Base-by-base conservation (phyloP, 257 asterid genomes). In the Salvia rosmarinus region DNA sequence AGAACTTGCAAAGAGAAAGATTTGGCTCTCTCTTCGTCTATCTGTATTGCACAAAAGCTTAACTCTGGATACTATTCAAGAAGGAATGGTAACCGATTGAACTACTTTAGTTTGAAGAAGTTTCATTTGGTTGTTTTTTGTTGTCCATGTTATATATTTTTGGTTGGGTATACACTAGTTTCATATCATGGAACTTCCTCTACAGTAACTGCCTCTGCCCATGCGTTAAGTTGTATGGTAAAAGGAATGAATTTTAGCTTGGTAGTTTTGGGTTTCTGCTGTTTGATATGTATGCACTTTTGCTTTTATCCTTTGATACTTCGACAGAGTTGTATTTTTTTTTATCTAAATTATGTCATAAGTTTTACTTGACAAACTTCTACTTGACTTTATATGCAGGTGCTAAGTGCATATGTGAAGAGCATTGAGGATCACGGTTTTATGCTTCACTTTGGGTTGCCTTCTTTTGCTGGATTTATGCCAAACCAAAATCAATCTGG, bases 361-460 rank as follows among this genome's bases (percentile, higher is more conserved):
- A 14, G 6, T 75, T 64, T 62, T 74, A 8, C 19, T 57, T 58
- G 64, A 58, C 23, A 30, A 70, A 13, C 13, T 39, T 21, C 62
- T 59, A 51, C 35, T 43, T 67, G 68, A 50, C 55, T 63, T 71
- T 64, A 57, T 75, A 50, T 75, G 62, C 88, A 95, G 98, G 94
- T 95, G 76, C 91, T 95, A 42, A 87, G 87, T 78, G 96, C 97
- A 6, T 89, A 88, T 37, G 84, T 88, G 57, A 89, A 86, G 84
- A 91, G 97, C 88, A 78, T 86, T 62, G 99, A 95, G 87, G 99
- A 95, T 82, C 99, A 89, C 80, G 99, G 99, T 55, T 91, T 85
- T 76, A 82, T 90, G 28, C 93, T 95, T 76, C 81, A 95, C 77
- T 91, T 91, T 55, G 99, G 99, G 54, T 70, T 77, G 71, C 70